A percentile compares a stretch with the other conserved stretches of the same genome.
These are phyloP conservation scores for Paraglomus brasilianum DNA, from an alignment of 192 early-diverging fungal genomes.

Conservation along the genomic window DNA sequence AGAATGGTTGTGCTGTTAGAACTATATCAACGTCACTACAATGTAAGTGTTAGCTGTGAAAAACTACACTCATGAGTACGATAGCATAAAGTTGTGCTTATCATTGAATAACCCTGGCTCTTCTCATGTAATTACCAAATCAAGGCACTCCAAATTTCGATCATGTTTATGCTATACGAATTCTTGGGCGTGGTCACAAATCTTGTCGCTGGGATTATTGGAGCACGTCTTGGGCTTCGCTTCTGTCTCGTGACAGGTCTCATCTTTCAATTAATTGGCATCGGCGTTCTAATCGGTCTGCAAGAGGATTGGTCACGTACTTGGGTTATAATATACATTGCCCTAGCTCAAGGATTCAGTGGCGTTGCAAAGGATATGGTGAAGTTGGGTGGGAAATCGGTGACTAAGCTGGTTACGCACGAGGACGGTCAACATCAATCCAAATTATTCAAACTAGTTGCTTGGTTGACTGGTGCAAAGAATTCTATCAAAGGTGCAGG, in stretches of 20 bases:
- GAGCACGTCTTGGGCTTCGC: conserved; percentile 40
- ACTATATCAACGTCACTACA: conserved; percentile 36
- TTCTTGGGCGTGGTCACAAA: conserved; percentile 46
- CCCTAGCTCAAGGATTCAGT: conserved; percentile 40
- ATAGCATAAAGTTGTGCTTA: too few relatives aligned
- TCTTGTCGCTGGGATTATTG: conserved; percentile 45
- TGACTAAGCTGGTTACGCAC: conserved; percentile 46
- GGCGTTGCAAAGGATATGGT: conserved; percentile 52
- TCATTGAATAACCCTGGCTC: too few relatives aligned
- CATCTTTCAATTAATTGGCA: conserved; percentile 42
- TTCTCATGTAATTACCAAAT: too few relatives aligned
- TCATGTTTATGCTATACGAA: conserved; percentile 50
- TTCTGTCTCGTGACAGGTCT: conserved; percentile 41
- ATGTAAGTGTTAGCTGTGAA: conserved; percentile 27
- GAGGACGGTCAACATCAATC: conserved; percentile 25
- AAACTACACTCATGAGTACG: too few relatives aligned
- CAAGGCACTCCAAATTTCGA: conserved; percentile 39
- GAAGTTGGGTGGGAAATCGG: conserved; percentile 46
- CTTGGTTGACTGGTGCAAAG: conserved; percentile 49
- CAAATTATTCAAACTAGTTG: conserved; percentile 43
- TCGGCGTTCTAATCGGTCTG: conserved; percentile 38
- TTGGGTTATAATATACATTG: conserved; percentile 40
- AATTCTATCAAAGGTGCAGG: conserved; percentile 51
- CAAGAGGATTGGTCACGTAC: conserved; percentile 32
- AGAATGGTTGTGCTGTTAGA: conserved; percentile 48